Evolutionary conservation across 2,329 filamentous ascomycete species (phyloP), one percentile per base, ranked within the genome.

Genomic region (Dactylonectria estremocensis): DNA sequence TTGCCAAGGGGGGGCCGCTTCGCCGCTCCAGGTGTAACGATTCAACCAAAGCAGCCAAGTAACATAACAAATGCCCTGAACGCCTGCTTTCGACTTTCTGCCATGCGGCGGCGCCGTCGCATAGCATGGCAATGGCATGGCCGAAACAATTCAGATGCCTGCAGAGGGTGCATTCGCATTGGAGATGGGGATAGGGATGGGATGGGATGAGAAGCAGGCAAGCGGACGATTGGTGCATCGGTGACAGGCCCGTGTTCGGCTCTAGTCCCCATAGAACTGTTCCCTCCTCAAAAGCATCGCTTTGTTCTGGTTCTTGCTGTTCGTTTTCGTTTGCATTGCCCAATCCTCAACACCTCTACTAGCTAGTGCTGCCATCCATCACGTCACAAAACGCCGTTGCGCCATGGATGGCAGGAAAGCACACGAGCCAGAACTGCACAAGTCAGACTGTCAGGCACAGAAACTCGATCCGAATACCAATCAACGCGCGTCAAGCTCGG

Each of bases 401-500:
- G 40, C 40, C 40, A 43, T 43, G 14, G 40, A 43, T 43, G 14
- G 40, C n/a, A n/a, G n/a, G 6, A 43, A n/a, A 43, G 37, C 37
- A 14, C 37, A 13, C 37, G 37, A 43, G 40, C 5, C 14, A 43
- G 14, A 28, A 28, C 4, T 28, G 4, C 24, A 28, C 24, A 28
- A 43, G 40, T 8, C 40, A n/a, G 16, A 43, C 5, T 3, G 40
- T 7, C 40, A 43, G 10, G 7, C 13, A 24, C 6, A 20, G 11
- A 7, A 24, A 22, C 18, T 33, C 4, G 24, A 28, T 28, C 16
- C 24, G 5, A 50, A 48, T 45, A 31, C 20, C 57, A 61, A 61
- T 52, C 45, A 61, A 61, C 58, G 22, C 58, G 58, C 58, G 49
- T 61, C 58, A 61, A 54, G 49, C 58, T 54, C 28, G 22, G 49